phyloP scores from a whole-genome alignment of 106 monocot species.

The Iris macrosiphon region DNA sequence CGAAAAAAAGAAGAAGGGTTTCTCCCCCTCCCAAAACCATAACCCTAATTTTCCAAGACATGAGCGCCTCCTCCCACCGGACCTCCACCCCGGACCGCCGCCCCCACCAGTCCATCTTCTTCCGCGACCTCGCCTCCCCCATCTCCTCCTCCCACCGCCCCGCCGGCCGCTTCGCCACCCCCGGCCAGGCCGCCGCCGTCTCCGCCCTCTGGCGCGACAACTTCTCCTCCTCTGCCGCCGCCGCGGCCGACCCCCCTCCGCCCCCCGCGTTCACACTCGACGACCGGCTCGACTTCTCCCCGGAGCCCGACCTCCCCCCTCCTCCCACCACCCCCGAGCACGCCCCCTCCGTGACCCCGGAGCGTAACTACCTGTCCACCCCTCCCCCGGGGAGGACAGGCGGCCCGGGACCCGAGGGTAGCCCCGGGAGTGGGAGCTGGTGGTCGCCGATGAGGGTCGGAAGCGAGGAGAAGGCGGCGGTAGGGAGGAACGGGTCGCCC shows the following conservation, averaged over 20 bases:
- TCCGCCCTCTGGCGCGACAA: slow-evolving; percentile 58
- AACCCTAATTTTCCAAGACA: slow-evolving; percentile 3
- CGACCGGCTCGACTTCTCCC: slow-evolving; percentile 69
- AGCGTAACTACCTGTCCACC: slow-evolving; percentile 12
- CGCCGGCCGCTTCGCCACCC: slow-evolving; percentile 43
- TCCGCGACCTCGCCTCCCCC: slow-evolving; percentile 76
- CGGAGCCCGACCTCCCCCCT: slow-evolving; percentile 33
- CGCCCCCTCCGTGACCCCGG: slow-evolving; percentile 12
- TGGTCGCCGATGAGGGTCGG: slow-evolving; percentile 37
- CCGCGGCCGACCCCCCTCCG: slow-evolving; percentile 52
- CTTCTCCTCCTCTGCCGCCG: slow-evolving; percentile 23
- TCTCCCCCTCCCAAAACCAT: not conserved
- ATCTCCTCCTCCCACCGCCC: slow-evolving; percentile 39
- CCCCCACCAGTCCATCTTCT: slow-evolving; percentile 48
- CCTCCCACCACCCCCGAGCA: slow-evolving; percentile 14
- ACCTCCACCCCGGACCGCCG: not conserved
- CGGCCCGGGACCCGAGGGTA: not conserved
- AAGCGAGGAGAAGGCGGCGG: slow-evolving; percentile 11
- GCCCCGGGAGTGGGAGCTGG: slow-evolving; percentile 29
- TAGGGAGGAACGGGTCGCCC: slow-evolving; percentile 55
- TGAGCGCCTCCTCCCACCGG: not conserved
- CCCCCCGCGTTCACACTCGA: slow-evolving; percentile 85
- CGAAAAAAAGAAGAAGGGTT: too few relatives aligned
- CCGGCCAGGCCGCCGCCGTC: slow-evolving; percentile 40
- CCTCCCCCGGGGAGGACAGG: slow-evolving; percentile 18